Evolutionary conservation across 73 alveolate species (phyloP), one percentile per base, ranked within the genome.

Genomic region (Paramecium primaurelia): DNA sequence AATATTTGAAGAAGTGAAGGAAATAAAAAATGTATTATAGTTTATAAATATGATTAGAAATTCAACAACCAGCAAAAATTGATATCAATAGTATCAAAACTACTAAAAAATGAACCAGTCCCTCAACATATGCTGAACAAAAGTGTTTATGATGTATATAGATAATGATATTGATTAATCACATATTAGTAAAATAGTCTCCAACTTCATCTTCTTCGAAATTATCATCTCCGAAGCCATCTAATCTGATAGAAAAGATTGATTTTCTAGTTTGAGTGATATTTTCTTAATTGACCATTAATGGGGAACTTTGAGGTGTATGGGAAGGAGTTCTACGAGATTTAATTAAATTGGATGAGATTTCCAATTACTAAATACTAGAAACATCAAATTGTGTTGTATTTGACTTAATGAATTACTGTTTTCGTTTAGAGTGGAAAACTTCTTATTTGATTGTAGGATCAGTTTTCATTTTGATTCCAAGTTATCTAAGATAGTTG

Each of bases 271-370:
- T 64, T 64, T 64, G 12, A 6, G 36, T 7, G 34, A 26, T 12
- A 32, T 10, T 26, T 34, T 64, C 84, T 64, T 28, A 14, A 64
- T 28, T 34, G 45, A 73, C 32, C 38, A 73, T 38, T 22, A 73
- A 40, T 10, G 87, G 87, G 5, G 87, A 73, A 73, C 87, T 73
- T 18, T 32, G 22, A 34, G 87, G 87, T 18, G 87, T 73, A 38
- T 37, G 87, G 36, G 58, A 37, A 11, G 87, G 87, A 37, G 60
- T 73, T 22, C 87, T 32, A 12, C 87, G 54, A 73, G 22, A 14
- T 38, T 44, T 34, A 8, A 73, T 73, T 73, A 38, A 73, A 38
- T 73, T 73, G 22, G 60, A 36, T 8, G 60, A 37, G 10, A 36
- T 30, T 25, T 73, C 87, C 8, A 73, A 22, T 40, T 40, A 4